Conservation (phyloP, 805 yeast genomes). For the Yamadazyma tumulicola region DNA sequence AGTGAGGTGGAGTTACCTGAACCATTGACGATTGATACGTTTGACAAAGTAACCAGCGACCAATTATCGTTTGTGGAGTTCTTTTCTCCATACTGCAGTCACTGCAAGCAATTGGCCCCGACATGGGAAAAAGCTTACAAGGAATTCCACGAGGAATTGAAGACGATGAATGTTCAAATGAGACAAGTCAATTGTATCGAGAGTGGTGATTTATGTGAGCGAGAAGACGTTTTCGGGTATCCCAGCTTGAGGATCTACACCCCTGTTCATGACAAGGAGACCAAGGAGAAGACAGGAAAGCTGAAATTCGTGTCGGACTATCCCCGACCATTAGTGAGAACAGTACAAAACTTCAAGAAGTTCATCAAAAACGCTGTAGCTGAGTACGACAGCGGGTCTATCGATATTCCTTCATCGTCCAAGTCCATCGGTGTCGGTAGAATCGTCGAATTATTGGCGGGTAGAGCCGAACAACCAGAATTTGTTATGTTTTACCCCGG, state of each 20-base stretch:
- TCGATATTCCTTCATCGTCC: constrained; percentile 42
- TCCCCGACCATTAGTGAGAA: constrained; percentile 46
- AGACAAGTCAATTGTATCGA: constrained; percentile 83
- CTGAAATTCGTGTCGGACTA: constrained; percentile 37
- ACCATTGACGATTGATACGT: constrained; percentile 46
- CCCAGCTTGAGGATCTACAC: constrained; percentile 74
- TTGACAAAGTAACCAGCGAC: constrained; percentile 45
- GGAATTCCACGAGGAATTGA: constrained; percentile 43
- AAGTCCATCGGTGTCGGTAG: constrained; percentile 35
- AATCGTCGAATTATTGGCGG: constrained; percentile 48
- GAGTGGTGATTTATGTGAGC: constrained; percentile 78
- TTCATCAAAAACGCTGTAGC: constrained; percentile 55
- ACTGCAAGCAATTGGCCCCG: constrained; percentile 79
- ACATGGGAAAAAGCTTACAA: constrained; percentile 70
- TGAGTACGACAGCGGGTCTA: constrained; percentile 36
- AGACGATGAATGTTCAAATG: constrained; percentile 47
- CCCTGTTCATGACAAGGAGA: constrained; percentile 38
- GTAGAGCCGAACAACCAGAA: constrained; percentile 46
- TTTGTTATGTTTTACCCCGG: constrained; percentile 69
- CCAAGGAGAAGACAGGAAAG: constrained; percentile 25
- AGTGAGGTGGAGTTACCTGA: constrained; percentile 40
- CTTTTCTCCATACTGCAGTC: constrained; percentile 85
- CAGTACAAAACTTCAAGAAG: constrained; percentile 45
- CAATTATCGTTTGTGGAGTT: constrained; percentile 80
- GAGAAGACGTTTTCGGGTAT: constrained; percentile 59